phyloP scores from a whole-genome alignment of 768 basidiomycete genomes.

The Pulveroboletus frians region DNA sequence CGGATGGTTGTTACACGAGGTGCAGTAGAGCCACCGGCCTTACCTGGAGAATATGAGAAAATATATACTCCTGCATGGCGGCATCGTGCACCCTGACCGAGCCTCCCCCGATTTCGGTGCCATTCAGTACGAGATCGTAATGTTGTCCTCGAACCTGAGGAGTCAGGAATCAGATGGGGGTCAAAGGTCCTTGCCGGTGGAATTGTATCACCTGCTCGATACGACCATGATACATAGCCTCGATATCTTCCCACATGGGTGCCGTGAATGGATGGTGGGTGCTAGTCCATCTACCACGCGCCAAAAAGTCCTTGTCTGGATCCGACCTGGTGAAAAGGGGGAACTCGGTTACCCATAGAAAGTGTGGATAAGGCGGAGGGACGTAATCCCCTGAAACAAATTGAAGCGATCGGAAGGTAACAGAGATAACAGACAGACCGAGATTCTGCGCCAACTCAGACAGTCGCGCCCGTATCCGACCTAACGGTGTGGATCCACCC shows the following conservation, averaged over 20 bases:
- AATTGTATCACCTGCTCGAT: slow-evolving; percentile 43
- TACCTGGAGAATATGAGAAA: slow-evolving; percentile 73
- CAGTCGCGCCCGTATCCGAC: slow-evolving; percentile 61
- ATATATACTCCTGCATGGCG: slow-evolving; percentile 78
- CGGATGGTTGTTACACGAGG: slow-evolving; percentile 10
- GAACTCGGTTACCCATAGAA: slow-evolving; percentile 95
- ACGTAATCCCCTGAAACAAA: slow-evolving; percentile 47
- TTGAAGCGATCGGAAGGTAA: slow-evolving; percentile 4
- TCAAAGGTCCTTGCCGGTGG: background rate
- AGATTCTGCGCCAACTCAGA: slow-evolving; percentile 59
- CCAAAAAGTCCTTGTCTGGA: slow-evolving; percentile 80
- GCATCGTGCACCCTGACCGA: slow-evolving; percentile 91
- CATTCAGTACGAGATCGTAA: slow-evolving; percentile 93
- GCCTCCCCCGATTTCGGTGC: slow-evolving; percentile 90
- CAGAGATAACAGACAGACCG: slow-evolving; percentile 38
- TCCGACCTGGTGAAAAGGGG: slow-evolving; percentile 87
- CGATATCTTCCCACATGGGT: slow-evolving; percentile 86
- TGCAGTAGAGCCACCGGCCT: slow-evolving; percentile 16
- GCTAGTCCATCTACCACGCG: slow-evolving; percentile 85
- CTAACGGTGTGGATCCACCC: slow-evolving; percentile 85
- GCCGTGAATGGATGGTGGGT: slow-evolving; percentile 97
- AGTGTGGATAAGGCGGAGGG: slow-evolving; percentile 61
- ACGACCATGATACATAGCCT: slow-evolving; percentile 66
- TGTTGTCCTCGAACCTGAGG: slow-evolving; percentile 86
- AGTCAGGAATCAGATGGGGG: slow-evolving; percentile 2